Evolutionary conservation across 805 yeast genomes (phyloP), one percentile per base, ranked within the genome.

Genomic region (Barnettozyma siamensis): DNA sequence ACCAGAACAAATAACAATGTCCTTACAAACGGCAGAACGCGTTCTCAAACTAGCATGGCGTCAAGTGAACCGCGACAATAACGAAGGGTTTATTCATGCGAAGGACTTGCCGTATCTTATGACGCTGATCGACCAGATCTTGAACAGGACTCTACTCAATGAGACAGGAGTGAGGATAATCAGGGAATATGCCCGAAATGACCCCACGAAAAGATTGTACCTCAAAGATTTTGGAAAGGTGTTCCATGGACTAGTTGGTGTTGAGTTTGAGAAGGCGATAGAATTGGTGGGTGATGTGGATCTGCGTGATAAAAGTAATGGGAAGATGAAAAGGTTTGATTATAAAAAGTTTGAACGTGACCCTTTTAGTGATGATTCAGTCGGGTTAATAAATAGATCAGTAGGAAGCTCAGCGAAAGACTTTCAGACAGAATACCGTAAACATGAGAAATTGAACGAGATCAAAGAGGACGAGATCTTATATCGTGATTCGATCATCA

Each of bases 171-270:
- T 45, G 16, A 44, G 45, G 16, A 53, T 58, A 9, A 38, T 63
- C 10, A 53, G 45, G 15, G 53, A 58, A n/a, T 65, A 58, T 43
- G 50, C 60, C 11, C 53, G 47, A 16, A 59, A 56, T 7, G 55
- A 63, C 21, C 53, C 54, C n/a, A 50, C 52, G 33, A 49, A 50
- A 32, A 59, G 60, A 36, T 51, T 66, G 1, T 53, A 57, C 38
- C 65, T 58, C 42, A 50, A 57, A 9, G 66, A 63, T 16, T 61
- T 63, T 49, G 44, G 50, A 24, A 47, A 54, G 15, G 42, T 63
- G 17, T 63, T 64, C 37, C 51, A 51, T 20, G 56, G 60, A 7
- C 44, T 66, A 18, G 43, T 60, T 7, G 68, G 69, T 3, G 46
- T 51, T n/a, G 50, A 59, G 1, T 62, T 62, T 40, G 48, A 43